phyloP scores from a whole-genome alignment of 2,329 filamentous ascomycete species.

The Cordyceps cateniannulata region DNA sequence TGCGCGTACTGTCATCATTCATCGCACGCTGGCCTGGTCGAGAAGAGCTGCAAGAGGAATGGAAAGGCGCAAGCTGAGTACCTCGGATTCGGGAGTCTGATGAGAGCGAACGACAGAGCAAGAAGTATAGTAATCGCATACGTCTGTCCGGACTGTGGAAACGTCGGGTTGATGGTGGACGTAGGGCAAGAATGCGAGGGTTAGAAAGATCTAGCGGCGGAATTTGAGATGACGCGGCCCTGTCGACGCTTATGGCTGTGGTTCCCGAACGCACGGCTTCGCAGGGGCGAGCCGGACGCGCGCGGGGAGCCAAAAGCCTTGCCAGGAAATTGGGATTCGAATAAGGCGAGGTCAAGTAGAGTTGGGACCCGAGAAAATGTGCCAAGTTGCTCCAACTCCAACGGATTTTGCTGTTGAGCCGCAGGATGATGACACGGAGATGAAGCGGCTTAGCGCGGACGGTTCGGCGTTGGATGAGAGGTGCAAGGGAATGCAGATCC shows the following conservation, averaged over 20 bases:
- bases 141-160: not conserved
- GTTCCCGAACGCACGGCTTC: not conserved
- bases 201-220: not conserved
- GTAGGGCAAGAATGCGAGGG: not conserved
- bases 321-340: not conserved
- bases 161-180: not conserved
- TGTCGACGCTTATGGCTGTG: not conserved
- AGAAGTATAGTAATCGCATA: not conserved
- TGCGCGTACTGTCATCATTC: not conserved
- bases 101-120: not conserved
- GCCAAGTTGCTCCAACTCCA: not conserved
- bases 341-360: not conserved
- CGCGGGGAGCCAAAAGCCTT: not conserved
- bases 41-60: not conserved
- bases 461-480: not conserved
- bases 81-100: not conserved
- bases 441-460: not conserved
- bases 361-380: not conserved
- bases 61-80: not conserved
- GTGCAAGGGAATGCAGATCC: not conserved
- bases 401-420: not conserved
- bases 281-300: not conserved
- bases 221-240: conserved; percentile 10
- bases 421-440: conserved; percentile 1
- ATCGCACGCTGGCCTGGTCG: not conserved